Conservation (phyloP, 305 asterid species). For the Fraxinus dipetala region DNA sequence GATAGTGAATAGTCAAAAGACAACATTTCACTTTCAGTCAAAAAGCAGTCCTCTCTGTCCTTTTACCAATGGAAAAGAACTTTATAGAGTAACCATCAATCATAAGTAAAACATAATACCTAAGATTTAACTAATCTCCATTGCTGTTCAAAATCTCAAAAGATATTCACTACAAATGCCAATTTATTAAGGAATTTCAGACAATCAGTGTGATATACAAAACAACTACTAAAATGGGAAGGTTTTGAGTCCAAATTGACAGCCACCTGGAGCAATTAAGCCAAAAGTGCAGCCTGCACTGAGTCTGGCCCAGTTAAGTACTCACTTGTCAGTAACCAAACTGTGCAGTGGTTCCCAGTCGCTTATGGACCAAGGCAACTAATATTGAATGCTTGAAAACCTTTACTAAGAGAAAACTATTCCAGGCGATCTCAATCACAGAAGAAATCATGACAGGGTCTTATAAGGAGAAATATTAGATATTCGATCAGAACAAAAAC, state of each 20-base stretch:
- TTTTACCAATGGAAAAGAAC: not conserved
- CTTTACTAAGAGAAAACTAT: not conserved
- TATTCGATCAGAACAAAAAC: not conserved
- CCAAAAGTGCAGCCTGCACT: slow-evolving; percentile 1
- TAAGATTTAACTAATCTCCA: not conserved
- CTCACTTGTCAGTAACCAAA: slow-evolving; percentile 8
- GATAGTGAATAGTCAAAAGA: not conserved
- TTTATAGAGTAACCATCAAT: not conserved
- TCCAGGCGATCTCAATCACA: not conserved
- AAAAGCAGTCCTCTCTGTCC: not conserved
- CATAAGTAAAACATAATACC: not conserved
- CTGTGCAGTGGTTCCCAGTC: not conserved
- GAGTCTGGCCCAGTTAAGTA: slow-evolving; percentile 5
- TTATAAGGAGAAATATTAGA: not conserved
- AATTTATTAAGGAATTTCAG: not conserved
- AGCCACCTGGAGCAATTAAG: not conserved
- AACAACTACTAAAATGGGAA: not conserved
- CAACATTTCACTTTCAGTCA: not conserved
- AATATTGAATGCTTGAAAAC: not conserved
- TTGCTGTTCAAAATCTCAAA: not conserved
- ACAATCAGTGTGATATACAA: not conserved
- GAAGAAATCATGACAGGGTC: not conserved
- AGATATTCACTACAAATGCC: not conserved
- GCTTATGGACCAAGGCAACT: not conserved
- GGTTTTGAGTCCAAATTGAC: not conserved